Percentiles rank a stretch among this genome's conserved stretches.
Conservation (phyloP, 208 protist genomes). For the Crithidia expoeki region DNA sequence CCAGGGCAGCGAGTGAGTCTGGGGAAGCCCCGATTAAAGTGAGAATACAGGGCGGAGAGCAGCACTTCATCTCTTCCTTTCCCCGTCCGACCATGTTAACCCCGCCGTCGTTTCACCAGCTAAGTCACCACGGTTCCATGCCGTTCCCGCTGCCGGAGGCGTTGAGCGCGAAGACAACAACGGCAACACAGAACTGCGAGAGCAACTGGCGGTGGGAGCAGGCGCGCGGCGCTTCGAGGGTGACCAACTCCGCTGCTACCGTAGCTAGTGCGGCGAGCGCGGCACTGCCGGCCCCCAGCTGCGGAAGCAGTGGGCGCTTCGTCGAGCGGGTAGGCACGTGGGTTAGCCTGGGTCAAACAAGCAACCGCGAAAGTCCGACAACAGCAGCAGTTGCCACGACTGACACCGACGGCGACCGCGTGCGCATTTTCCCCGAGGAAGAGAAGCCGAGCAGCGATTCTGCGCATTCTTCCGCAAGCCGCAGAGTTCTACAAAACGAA, state of each 20-base stretch:
- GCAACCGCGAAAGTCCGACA: neutral
- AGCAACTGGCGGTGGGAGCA: conserved; percentile 24
- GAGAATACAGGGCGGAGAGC: conserved; percentile 1
- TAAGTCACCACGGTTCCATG: neutral
- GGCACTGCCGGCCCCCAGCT: neutral
- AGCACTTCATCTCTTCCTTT: conserved; percentile 17
- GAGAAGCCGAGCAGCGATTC: neutral
- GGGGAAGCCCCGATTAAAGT: conserved; percentile 8
- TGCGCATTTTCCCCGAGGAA: neutral
- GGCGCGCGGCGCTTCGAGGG: conserved; percentile 4
- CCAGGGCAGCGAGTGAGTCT: conserved; percentile 15
- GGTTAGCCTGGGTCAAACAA: neutral
- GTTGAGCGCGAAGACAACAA: neutral
- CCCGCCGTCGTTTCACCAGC: neutral
- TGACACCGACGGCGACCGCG: neutral
- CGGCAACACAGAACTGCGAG: conserved; percentile 5
- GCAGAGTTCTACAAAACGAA: neutral
- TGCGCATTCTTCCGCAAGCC: neutral
- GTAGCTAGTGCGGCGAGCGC: conserved; percentile 1
- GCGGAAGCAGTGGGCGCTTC: conserved; percentile 13
- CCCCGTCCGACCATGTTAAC: neutral
- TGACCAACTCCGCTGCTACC: neutral
- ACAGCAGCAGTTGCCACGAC: neutral
- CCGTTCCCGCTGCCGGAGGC: neutral
- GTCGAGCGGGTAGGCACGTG: conserved; percentile 11